Evolutionary conservation across 2,329 filamentous ascomycete species (phyloP).

Genomic region (Colletotrichum australisinense): DNA sequence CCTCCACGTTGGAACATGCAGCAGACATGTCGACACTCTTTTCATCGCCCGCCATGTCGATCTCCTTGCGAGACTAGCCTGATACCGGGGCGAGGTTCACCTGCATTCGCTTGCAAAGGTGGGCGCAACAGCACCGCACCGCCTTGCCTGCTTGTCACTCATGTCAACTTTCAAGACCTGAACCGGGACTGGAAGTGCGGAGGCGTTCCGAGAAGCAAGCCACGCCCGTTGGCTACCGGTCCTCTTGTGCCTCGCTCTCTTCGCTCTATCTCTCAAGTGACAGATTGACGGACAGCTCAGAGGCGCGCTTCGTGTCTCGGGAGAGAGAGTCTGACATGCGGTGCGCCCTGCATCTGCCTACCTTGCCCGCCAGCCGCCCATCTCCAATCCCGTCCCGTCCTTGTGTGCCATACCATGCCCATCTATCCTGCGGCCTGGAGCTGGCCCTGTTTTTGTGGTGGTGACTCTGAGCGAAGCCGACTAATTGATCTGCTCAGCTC

Average conservation of each 20-base stretch:
- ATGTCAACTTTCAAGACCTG: neutral
- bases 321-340: conserved; percentile 17
- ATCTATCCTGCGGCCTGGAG: conserved; percentile 18
- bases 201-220: conserved; percentile 2
- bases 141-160: neutral
- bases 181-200: neutral
- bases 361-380: conserved; percentile 3
- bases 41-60: conserved; percentile 12
- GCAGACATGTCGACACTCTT: neutral
- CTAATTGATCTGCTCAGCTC: neutral
- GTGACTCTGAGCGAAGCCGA: conserved; percentile 15
- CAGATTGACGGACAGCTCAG: neutral
- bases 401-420: neutral
- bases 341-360: conserved; percentile 29
- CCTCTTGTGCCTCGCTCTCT: no score
- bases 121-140: neutral
- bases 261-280: neutral
- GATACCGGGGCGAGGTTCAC: conserved; percentile 9
- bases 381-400: neutral
- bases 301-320: conserved; percentile 14
- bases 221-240: neutral
- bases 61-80: conserved; percentile 16
- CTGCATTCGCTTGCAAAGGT: neutral
- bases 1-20: neutral
- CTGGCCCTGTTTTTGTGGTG: neutral